Conservation (phyloP, 495 filamentous ascomycete genomes). For the Penicillium longicatenatum region DNA sequence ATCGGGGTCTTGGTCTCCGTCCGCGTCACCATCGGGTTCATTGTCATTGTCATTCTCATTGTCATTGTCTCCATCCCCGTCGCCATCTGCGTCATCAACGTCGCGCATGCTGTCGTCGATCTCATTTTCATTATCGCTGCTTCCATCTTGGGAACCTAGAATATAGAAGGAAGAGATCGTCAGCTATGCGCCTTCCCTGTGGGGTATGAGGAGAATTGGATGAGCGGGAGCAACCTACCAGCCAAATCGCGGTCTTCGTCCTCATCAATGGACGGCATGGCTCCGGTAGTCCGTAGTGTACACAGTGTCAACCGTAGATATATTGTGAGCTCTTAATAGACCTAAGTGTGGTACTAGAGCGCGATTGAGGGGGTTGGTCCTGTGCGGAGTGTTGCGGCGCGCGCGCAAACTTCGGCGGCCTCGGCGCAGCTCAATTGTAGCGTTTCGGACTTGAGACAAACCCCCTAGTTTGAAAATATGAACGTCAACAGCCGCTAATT, state of each 20-base stretch:
- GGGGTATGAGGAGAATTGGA: neutral
- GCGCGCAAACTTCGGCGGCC: neutral
- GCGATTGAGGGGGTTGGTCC: neutral
- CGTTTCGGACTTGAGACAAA: neutral
- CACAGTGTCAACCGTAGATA: neutral
- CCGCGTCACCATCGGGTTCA: conserved; percentile 10
- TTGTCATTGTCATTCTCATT: conserved; percentile 49
- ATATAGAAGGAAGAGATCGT: conserved; percentile 6
- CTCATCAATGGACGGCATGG: conserved; percentile 41
- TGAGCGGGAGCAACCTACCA: conserved; percentile 35
- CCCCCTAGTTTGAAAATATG: neutral
- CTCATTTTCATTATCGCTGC: conserved; percentile 74
- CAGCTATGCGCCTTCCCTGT: conserved; percentile 8
- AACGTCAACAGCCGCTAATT: neutral
- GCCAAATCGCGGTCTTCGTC: conserved; percentile 60
- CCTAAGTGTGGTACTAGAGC: neutral
- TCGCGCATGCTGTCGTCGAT: conserved; percentile 70
- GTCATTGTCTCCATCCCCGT: conserved; percentile 58
- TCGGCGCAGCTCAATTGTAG: neutral
- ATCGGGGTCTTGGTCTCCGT: conserved; percentile 59
- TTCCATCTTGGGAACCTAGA: conserved; percentile 59
- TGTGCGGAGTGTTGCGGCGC: too few species aligned
- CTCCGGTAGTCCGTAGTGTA: neutral
- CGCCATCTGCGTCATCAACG: conserved; percentile 49
- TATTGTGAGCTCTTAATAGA: neutral